Evolutionary conservation across 2,329 filamentous ascomycete genomes (phyloP).

Genomic region (Lithohypha guttulata): DNA sequence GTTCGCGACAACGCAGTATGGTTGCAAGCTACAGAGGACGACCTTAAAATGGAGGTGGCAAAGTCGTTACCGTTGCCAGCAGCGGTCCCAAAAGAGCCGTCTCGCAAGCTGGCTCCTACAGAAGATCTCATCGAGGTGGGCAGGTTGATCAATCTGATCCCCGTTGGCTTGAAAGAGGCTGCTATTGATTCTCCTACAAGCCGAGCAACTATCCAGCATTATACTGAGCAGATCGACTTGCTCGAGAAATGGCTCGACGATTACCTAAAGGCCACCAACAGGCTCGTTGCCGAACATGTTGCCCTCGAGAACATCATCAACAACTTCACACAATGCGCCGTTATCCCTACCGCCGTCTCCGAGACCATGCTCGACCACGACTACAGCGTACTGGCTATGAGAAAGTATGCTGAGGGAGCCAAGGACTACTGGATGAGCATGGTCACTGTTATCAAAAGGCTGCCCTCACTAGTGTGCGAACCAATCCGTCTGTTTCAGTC

Average conservation of each 20-base stretch:
- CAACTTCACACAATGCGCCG: conserved; percentile 61
- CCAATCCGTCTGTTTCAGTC: conserved; percentile 69
- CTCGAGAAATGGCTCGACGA: conserved; percentile 85
- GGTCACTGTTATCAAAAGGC: conserved; percentile 61
- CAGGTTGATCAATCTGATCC: conserved; percentile 41
- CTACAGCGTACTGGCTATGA: conserved; percentile 80
- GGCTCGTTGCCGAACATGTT: conserved; percentile 54
- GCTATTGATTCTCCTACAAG: conserved; percentile 94
- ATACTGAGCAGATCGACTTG: conserved; percentile 80
- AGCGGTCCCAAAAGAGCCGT: neutral
- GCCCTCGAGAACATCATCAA: conserved; percentile 71
- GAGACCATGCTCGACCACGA: conserved; percentile 89
- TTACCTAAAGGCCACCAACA: conserved; percentile 52
- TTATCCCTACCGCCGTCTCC: conserved; percentile 62
- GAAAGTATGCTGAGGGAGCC: conserved; percentile 72
- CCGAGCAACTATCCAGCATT: conserved; percentile 74
- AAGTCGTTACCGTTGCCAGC: conserved; percentile 3
- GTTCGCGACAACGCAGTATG: too few relatives aligned
- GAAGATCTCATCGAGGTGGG: conserved; percentile 26
- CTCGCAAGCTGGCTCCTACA: neutral
- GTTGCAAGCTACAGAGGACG: too few relatives aligned
- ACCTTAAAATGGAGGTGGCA: neutral
- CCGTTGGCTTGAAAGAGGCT: conserved; percentile 85
- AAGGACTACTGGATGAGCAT: conserved; percentile 79
- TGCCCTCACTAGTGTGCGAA: conserved; percentile 67